Conservation (phyloP, 2,329 filamentous ascomycete genomes). For the Sporothrix pallida region DNA sequence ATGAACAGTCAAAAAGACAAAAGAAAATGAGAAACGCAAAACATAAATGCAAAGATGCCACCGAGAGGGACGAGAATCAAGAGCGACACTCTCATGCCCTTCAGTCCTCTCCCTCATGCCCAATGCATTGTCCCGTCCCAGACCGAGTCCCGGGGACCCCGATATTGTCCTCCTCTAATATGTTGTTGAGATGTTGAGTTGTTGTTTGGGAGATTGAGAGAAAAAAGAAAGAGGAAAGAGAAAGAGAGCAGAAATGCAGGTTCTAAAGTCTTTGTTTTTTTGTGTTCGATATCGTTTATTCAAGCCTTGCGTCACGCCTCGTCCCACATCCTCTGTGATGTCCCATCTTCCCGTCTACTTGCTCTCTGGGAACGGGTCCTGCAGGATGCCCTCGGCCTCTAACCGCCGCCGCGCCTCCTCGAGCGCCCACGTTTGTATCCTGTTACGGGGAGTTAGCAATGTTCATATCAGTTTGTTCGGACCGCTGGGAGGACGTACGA, state of each 20-base stretch:
- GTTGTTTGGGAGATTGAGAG: neutral
- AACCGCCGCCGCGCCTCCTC: constrained; percentile 95
- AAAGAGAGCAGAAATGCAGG: neutral
- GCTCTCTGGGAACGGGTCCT: constrained; percentile 73
- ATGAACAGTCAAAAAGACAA: neutral
- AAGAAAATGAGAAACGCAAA: neutral
- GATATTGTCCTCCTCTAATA: constrained; percentile 26
- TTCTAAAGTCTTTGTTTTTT: constrained; percentile 19
- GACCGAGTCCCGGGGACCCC: no score
- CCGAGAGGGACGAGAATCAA: neutral
- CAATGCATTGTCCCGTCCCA: constrained; percentile 24
- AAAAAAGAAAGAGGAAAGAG: constrained; percentile 1
- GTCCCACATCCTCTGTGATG: neutral
- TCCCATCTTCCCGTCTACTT: constrained; percentile 46
- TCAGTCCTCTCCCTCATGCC: neutral
- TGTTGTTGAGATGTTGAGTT: neutral
- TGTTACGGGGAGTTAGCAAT: constrained; percentile 49
- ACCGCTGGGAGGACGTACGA: constrained; percentile 50
- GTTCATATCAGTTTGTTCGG: no score
- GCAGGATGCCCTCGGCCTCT: constrained; percentile 92
- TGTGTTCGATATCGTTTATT: constrained; percentile 7
- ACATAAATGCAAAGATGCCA: neutral
- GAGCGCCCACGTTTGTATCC: constrained; percentile 98
- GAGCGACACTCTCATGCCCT: neutral
- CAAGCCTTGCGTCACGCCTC: neutral